Evolutionary conservation across 768 basidiomycete species (phyloP), one percentile per base, ranked within the genome.

Genomic region (Trametes cubensis): DNA sequence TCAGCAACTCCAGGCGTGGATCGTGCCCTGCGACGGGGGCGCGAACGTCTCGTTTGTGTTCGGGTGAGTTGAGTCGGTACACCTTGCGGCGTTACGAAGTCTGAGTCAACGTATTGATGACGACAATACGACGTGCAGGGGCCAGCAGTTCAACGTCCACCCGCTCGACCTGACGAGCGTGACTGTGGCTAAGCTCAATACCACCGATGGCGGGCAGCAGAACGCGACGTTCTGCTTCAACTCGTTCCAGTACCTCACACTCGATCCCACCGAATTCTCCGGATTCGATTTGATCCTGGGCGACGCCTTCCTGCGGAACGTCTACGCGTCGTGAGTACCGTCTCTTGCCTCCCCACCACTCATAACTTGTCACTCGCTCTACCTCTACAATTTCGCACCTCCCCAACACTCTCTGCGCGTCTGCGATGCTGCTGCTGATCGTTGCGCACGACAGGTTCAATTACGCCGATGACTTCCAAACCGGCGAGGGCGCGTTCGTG

Each of bases 281-380:
- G 62, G 68, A 13, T 66, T 69, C 60, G 75, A 75, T 60, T 62
- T 74, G 30, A 67, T 76, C 48, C 65, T 75, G 41, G 75, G 76
- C 13, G 74, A 73, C 61, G 66, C 71, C 20, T 73, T 77, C 69
- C 66, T 77, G 39, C 72, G 74, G 50, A 76, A 73, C 57, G 71
- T 72, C 50, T 77, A 77, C 60, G 64, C 66, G 6, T 62, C 73
- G 69, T 77, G 62, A 64, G 71, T 64, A n/a, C 25, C 17, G n/a
- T 7, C 14, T 46, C 8, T 11, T 4, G 11, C 4, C 17, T 18
- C 4, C 20, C n/a, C 23, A 21, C 8, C 39, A 14, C 30, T n/a
- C n/a, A 14, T 13, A 3, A 38, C 26, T 5, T 38, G n/a, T n/a
- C n/a, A n/a, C 52, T 23, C 20, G 25, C 53, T 42, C 26, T 8